phyloP scores from a whole-genome alignment of 2,329 filamentous ascomycete genomes.

The Venturia aucupariae region DNA sequence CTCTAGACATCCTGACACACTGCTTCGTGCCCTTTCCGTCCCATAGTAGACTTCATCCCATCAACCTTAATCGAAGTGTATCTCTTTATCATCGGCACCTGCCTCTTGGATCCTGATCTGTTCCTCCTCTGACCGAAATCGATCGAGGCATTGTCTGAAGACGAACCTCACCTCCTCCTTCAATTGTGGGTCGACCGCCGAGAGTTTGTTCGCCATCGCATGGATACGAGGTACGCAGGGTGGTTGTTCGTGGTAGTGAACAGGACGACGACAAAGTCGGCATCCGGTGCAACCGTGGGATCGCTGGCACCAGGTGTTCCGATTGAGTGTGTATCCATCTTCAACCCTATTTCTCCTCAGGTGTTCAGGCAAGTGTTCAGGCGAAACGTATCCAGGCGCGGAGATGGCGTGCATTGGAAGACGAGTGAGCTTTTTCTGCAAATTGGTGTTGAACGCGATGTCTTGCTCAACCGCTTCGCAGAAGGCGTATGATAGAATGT shows the following conservation, averaged over 20 bases:
- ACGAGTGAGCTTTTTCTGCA: background rate
- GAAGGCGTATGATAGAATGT: background rate
- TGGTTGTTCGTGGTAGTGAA: background rate
- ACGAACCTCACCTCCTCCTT: background rate
- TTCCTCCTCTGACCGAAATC: background rate
- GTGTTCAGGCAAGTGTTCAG: background rate
- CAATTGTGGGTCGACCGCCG: background rate
- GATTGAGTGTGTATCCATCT: background rate
- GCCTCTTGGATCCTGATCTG: background rate
- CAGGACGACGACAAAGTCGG: background rate
- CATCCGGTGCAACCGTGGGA: background rate
- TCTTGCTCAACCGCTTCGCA: background rate
- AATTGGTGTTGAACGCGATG: background rate
- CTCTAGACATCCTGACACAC: too few relatives aligned
- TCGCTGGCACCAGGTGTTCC: background rate
- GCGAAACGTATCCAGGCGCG: background rate
- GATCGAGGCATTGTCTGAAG: background rate
- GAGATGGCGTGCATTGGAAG: background rate
- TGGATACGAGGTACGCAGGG: background rate
- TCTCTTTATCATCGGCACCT: background rate
- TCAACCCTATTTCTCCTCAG: background rate
- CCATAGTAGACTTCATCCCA: too few relatives aligned
- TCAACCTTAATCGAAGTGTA: too few relatives aligned
- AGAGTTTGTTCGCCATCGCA: background rate
- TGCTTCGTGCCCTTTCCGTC: too few relatives aligned